These are phyloP conservation scores for Ceraceosorus bombacis DNA, from an alignment of 1,284 basidiomycete genomes.

Conservation along the genomic window DNA sequence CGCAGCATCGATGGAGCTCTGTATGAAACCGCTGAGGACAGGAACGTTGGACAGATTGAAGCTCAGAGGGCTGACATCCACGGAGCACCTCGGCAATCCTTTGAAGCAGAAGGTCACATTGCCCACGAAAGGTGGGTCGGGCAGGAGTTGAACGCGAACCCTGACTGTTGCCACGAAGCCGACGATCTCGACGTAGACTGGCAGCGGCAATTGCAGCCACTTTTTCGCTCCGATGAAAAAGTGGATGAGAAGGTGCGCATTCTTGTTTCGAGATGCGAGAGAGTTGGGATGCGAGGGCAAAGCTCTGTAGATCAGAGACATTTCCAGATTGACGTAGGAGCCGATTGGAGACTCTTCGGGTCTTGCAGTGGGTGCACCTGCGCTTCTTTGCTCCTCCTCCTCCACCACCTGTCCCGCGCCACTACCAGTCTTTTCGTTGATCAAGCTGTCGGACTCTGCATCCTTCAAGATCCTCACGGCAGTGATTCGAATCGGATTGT, in stretches of 20 bases:
- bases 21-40: conserved; percentile 26
- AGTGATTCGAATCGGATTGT: conserved; percentile 26
- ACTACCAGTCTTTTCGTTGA: conserved; percentile 2
- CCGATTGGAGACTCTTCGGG: conserved; percentile 13
- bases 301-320: conserved; percentile 25
- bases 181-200: conserved; percentile 34
- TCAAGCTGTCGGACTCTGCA: conserved; percentile 6
- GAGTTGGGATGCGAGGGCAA: conserved; percentile 12
- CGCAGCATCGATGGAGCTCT: conserved; percentile 33
- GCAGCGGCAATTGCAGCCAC: conserved; percentile 20
- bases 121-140: conserved; percentile 32
- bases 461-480: conserved; percentile 23
- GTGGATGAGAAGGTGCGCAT: conserved; percentile 27
- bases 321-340: conserved; percentile 28
- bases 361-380: neutral
- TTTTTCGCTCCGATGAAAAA: conserved; percentile 29
- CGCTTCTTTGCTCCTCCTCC: conserved; percentile 2
- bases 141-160: conserved; percentile 22
- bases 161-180: conserved; percentile 26
- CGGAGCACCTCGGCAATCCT: conserved; percentile 25
- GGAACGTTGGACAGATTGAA: conserved; percentile 29
- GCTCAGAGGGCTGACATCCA: conserved; percentile 27
- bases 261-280: conserved; percentile 19
- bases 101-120: conserved; percentile 28
- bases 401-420: conserved; percentile 4